phyloP scores from a whole-genome alignment of 345 rosid species.

The Melaleuca alternifolia region DNA sequence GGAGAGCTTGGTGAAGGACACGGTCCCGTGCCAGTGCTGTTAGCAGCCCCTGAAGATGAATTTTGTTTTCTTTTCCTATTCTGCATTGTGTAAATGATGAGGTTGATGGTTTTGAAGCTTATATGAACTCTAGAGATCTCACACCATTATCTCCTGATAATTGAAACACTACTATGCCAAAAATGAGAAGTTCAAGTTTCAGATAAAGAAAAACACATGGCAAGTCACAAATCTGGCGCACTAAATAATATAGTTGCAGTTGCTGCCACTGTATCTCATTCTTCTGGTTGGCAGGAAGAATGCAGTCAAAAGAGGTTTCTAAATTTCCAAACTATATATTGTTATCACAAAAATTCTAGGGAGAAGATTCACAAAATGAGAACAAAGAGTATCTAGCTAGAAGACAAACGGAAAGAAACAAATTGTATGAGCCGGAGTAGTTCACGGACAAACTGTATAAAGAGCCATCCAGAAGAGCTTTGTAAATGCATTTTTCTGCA shows the following conservation, averaged over 20 bases:
- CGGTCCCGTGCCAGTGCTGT: slow-evolving; percentile 54
- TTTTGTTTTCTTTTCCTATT: slow-evolving; percentile 54
- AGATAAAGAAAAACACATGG: background rate
- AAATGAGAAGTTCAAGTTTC: background rate
- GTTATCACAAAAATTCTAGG: background rate
- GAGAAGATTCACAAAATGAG: background rate
- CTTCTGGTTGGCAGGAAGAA: slow-evolving; percentile 46
- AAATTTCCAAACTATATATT: background rate
- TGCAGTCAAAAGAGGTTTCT: slow-evolving; percentile 2
- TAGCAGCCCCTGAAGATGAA: slow-evolving; percentile 57
- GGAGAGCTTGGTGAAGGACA: slow-evolving; percentile 58
- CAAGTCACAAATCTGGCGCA: background rate
- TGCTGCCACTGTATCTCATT: slow-evolving; percentile 39
- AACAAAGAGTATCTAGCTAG: background rate
- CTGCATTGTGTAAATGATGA: background rate
- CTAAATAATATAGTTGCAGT: slow-evolving; percentile 28
- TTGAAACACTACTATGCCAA: background rate
- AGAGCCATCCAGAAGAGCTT: background rate
- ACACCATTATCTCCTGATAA: background rate
- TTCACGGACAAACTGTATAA: background rate
- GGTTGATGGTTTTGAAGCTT: background rate
- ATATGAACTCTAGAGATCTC: background rate
- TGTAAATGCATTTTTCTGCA: background rate
- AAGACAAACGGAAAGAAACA: background rate
- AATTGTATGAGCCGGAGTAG: background rate